Conservation (phyloP, 306 rosid species). For the Gastrolobium villosum region DNA sequence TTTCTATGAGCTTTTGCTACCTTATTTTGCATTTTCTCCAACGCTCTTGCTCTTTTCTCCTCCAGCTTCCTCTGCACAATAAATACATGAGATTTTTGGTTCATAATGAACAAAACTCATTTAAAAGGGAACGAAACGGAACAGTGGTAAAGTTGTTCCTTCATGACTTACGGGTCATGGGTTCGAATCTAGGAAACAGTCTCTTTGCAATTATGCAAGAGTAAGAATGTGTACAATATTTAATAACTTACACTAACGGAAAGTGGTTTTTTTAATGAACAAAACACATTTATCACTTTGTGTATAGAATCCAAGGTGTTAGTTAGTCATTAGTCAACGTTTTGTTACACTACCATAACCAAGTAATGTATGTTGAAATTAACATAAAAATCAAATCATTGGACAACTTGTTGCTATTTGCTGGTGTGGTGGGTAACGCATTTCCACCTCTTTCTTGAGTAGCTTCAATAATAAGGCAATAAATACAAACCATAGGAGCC, state of each 20-base stretch:
- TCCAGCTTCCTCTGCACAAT: conserved; percentile 89
- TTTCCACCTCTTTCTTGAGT: conserved; percentile 15
- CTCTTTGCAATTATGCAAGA: too few species aligned
- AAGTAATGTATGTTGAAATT: not conserved
- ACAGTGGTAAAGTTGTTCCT: too few species aligned
- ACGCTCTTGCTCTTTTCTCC: conserved; percentile 88
- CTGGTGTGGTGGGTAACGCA: conserved; percentile 10
- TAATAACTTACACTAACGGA: too few species aligned
- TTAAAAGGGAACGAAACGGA: too few species aligned
- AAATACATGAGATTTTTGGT: not conserved
- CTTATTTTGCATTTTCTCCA: conserved; percentile 88
- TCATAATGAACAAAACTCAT: not conserved
- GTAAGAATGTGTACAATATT: too few species aligned
- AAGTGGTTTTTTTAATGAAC: too few species aligned
- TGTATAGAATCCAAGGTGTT: not conserved
- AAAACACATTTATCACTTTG: not conserved
- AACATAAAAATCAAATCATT: conserved; percentile 6
- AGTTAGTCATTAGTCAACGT: conserved; percentile 8
- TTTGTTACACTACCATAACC: conserved; percentile 22
- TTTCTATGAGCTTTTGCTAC: conserved; percentile 87
- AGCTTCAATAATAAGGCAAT: conserved; percentile 34
- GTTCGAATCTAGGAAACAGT: too few species aligned
- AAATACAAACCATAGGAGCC: not conserved
- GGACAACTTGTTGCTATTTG: conserved; percentile 16
- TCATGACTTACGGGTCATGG: too few species aligned